Base-by-base conservation (phyloP, 2,329 filamentous ascomycete genomes). In the Cordyceps javanica region DNA sequence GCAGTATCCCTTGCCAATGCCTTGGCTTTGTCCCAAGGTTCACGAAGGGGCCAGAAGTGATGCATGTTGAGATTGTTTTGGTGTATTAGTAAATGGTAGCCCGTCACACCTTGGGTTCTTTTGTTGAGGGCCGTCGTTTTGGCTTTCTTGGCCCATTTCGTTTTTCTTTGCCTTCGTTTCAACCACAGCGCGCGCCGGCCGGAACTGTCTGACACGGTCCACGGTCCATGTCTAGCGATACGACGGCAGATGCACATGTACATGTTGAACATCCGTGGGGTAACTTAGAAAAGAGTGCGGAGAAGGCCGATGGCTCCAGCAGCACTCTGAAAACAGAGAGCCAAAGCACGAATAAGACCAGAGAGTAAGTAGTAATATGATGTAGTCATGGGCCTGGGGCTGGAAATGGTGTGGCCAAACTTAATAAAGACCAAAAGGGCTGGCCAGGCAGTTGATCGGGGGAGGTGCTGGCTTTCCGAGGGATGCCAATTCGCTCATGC, bases 271-370 rank as follows among this genome's bases (percentile, higher is more conserved):
- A 32, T 26, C 21, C 10, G 39, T 54, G 51, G 28, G 28, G 8
- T 5, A 50, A 11, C 6, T 32, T 21, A 23, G 9, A 19, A 19
- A 32, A 28, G 25, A 13, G 39, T 54, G 51, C 51, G 51, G 39
- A 44, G 51, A 54, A 14, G 51, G 51, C 38, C 51, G 51, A 44
- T 21, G 23, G 28, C 28, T 25, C 7, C 38, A 53, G 50, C 51
- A 39, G 51, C n/a, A n/a, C 51, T 54, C 51, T 28, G 50, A 11
- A 54, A 44, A n/a, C n/a, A n/a, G n/a, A n/a, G n/a, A 44, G 26
- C 51, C 51, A 44, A 44, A 16, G 49, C 25, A 41, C 36, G 21
- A 52, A 52, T 16, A 51, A 39, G 51, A 34, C 11, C 19, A 10
- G 23, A 39, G 28, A 54, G 28, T 34, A 10, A 30, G 51, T 19